phyloP scores from a whole-genome alignment of 2,329 filamentous ascomycete species.

The Hymenoscyphus occultus region DNA sequence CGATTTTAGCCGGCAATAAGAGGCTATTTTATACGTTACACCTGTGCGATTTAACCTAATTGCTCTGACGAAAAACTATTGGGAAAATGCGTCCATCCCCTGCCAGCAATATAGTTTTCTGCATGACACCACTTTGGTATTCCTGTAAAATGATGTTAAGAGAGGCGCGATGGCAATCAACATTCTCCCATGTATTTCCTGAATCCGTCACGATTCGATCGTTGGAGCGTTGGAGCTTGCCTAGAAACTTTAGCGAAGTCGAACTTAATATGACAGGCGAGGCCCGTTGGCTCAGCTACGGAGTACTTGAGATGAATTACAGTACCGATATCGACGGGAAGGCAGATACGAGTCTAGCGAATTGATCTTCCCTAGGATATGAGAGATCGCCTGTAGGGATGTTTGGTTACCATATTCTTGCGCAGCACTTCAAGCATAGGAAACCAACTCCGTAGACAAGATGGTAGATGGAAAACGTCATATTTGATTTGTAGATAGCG shows the following conservation, averaged over 20 bases:
- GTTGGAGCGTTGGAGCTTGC: not conserved
- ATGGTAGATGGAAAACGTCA: too few species aligned
- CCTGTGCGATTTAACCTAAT: constrained; percentile 7
- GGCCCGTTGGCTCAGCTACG: not conserved
- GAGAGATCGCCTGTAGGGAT: not conserved
- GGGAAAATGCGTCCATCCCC: not conserved
- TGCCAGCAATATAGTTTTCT: not conserved
- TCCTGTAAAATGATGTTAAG: not conserved
- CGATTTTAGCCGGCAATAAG: not conserved
- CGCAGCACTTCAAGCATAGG: too few species aligned
- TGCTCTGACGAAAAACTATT: not conserved
- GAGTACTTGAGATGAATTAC: not conserved
- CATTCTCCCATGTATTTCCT: not conserved
- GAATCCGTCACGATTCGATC: not conserved
- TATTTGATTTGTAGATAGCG: too few species aligned
- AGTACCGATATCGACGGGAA: not conserved
- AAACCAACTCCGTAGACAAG: too few species aligned
- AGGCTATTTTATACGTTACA: constrained; percentile 4
- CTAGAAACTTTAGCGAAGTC: not conserved
- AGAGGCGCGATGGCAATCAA: not conserved
- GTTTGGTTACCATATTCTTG: not conserved
- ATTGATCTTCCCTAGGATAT: not conserved
- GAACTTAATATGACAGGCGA: not conserved
- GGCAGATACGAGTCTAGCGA: not conserved
- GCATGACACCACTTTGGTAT: not conserved